Percentiles rank a stretch among this genome's conserved stretches.
These are phyloP conservation scores for Phytophthora nicotianae DNA, from an alignment of 352 stramenopile species.

Conservation along the genomic window DNA sequence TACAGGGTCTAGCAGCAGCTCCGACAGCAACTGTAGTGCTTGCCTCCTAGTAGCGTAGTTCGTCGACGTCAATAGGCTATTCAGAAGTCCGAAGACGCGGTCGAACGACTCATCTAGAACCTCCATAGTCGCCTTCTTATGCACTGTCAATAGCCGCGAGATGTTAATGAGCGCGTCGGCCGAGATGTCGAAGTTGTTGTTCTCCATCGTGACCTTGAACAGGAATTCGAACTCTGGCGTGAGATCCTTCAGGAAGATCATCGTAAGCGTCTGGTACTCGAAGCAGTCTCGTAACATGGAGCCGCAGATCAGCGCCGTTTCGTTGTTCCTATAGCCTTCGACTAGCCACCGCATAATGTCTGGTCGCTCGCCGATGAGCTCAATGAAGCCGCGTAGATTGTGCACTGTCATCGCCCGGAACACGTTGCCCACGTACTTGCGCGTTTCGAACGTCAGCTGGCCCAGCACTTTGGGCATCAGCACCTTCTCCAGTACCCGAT, in stretches of 20 bases:
- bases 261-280: constrained; percentile 60
- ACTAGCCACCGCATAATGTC: constrained; percentile 79
- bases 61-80: constrained; percentile 57
- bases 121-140: constrained; percentile 61
- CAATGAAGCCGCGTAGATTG: constrained; percentile 66
- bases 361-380: constrained; percentile 59
- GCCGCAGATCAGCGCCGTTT: constrained; percentile 76
- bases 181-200: constrained; percentile 85
- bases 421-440: constrained; percentile 81
- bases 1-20: constrained; percentile 73
- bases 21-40: constrained; percentile 70
- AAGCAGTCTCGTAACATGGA: constrained; percentile 86
- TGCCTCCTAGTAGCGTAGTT: constrained; percentile 84
- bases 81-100: constrained; percentile 71
- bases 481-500: constrained; percentile 76
- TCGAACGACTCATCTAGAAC: constrained; percentile 65
- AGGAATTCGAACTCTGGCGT: constrained; percentile 68
- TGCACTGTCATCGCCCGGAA: constrained; percentile 82
- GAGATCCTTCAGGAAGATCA: constrained; percentile 68
- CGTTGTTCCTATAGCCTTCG: constrained; percentile 75
- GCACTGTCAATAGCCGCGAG: constrained; percentile 63
- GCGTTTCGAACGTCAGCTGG: constrained; percentile 81
- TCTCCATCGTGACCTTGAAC: constrained; percentile 75
- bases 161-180: constrained; percentile 87
- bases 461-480: constrained; percentile 72